Conservation (phyloP, 257 asterid genomes). For the Paulownia fortunei region DNA sequence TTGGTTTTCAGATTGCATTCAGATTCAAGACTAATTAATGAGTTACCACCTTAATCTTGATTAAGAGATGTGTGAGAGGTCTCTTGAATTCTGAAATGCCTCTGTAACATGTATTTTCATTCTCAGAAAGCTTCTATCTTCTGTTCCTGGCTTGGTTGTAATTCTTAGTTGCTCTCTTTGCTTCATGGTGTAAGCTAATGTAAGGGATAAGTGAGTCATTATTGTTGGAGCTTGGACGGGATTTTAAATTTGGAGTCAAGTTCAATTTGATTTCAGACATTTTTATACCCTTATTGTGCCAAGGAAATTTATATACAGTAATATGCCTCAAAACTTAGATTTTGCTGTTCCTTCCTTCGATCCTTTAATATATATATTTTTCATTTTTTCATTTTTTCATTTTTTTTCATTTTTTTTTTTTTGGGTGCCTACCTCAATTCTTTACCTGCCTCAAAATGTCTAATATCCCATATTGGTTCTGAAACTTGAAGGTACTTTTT, state of each 20-base stretch:
- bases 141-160: not conserved
- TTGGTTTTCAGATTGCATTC: conserved; percentile 5
- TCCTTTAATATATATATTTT: too few relatives aligned
- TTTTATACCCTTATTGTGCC: not conserved
- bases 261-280: not conserved
- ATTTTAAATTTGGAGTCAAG: not conserved
- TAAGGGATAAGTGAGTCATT: not conserved
- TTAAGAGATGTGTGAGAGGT: not conserved
- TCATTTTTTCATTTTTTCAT: too few relatives aligned
- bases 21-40: not conserved
- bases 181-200: conserved; percentile 6
- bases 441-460: not conserved
- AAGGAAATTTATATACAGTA: not conserved
- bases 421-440: not conserved
- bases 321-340: not conserved
- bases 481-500: not conserved
- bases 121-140: not conserved
- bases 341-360: not conserved
- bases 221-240: not conserved
- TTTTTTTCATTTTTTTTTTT: too few relatives aligned
- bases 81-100: conserved; percentile 34
- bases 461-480: not conserved
- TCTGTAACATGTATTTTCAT: not conserved
- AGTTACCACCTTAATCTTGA: conserved; percentile 2
- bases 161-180: conserved; percentile 11